These are phyloP conservation scores for Microcos paniculata DNA, from an alignment of 345 rosid species.

Conservation along the genomic window DNA sequence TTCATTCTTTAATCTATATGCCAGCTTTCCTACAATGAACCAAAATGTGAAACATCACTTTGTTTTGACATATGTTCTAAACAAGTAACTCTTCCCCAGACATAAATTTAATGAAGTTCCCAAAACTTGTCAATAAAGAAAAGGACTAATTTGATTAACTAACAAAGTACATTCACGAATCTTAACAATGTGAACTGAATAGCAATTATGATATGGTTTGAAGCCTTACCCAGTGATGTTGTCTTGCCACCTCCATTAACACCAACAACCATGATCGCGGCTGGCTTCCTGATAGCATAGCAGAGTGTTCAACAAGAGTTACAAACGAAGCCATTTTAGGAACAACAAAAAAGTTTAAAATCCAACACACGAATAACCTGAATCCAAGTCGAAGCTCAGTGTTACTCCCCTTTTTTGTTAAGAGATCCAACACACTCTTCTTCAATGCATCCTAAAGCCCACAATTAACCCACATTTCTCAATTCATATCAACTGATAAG, in stretches of 20 bases:
- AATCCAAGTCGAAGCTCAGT: conserved; percentile 84
- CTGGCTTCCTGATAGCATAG: conserved; percentile 69
- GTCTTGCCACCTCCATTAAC: conserved; percentile 98
- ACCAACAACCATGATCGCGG: conserved; percentile 83
- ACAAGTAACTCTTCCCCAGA: not conserved
- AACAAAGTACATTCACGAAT: not conserved
- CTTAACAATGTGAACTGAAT: not conserved
- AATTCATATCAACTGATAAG: not conserved
- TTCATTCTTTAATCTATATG: conserved; percentile 80
- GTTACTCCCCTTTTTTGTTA: conserved; percentile 64
- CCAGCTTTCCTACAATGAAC: conserved; percentile 76
- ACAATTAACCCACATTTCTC: conserved; percentile 8
- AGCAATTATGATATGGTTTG: not conserved
- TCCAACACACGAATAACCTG: conserved; percentile 43
- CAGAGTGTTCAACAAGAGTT: conserved; percentile 5
- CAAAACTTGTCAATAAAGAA: not conserved
- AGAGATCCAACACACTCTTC: conserved; percentile 68
- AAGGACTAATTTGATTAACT: not conserved
- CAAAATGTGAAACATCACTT: not conserved
- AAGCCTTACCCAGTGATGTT: conserved; percentile 82
- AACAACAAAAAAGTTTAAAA: not conserved
- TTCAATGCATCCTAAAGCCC: conserved; percentile 74
- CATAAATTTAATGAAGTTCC: not conserved
- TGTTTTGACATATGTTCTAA: not conserved
- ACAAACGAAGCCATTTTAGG: not conserved